Conservation (phyloP, 192 early-diverging fungal species). For the Thamnidium elegans region DNA sequence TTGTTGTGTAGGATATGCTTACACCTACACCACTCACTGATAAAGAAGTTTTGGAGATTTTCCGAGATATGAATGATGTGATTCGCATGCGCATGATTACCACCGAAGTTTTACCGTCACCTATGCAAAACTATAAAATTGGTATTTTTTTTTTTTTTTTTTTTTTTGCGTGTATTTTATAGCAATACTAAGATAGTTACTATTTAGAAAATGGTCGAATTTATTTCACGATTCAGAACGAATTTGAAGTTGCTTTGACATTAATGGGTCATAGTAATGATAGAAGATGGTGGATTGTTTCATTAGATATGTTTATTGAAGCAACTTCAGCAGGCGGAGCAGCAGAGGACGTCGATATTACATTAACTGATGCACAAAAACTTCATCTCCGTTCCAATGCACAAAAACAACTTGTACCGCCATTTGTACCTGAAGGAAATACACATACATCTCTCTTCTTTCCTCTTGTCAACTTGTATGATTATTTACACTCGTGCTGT, state of each 20-base stretch:
- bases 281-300: constrained; percentile 69
- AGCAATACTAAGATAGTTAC: neutral
- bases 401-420: constrained; percentile 45
- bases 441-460: constrained; percentile 36
- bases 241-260: constrained; percentile 72
- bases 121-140: constrained; percentile 61
- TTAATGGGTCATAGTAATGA: constrained; percentile 55
- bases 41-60: constrained; percentile 57
- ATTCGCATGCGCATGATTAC: constrained; percentile 72
- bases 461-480: constrained; percentile 70
- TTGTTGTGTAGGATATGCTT: constrained; percentile 33
- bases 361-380: constrained; percentile 52
- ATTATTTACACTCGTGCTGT: constrained; percentile 68
- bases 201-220: constrained; percentile 60
- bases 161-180: neutral
- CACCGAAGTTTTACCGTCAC: constrained; percentile 66
- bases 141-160: constrained; percentile 13
- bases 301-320: constrained; percentile 66
- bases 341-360: constrained; percentile 46
- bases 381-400: constrained; percentile 44
- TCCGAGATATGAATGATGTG: constrained; percentile 62
- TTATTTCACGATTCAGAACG: constrained; percentile 68
- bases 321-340: constrained; percentile 38
- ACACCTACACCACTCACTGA: constrained; percentile 56
- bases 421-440: neutral